Conservation (phyloP, 202 grass and related monocot genomes). For the Sporobolus alterniflorus region DNA sequence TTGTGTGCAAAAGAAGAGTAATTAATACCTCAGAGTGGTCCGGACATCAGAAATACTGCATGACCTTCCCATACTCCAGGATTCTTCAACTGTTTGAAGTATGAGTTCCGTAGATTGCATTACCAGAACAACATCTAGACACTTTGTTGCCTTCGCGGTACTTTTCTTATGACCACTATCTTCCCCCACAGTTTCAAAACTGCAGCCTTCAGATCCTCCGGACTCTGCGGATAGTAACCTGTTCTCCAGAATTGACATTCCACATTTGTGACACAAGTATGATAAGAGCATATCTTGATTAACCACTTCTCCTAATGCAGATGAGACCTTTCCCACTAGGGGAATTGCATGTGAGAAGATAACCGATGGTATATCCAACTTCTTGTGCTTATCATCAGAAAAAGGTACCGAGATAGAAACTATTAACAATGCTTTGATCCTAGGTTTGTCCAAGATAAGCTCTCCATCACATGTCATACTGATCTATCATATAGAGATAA, state of each 20-base stretch:
- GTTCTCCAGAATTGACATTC: conserved; percentile 53
- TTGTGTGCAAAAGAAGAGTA: conserved; percentile 11
- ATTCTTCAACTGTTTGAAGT: conserved; percentile 59
- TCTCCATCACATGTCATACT: conserved; percentile 56
- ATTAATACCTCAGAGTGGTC: conserved; percentile 67
- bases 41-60: conserved; percentile 38
- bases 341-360: conserved; percentile 78
- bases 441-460: conserved; percentile 73
- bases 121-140: conserved; percentile 44
- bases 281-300: conserved; percentile 64
- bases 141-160: conserved; percentile 32
- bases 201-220: conserved; percentile 37
- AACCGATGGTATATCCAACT: conserved; percentile 57
- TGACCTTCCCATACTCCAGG: conserved; percentile 66
- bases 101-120: conserved; percentile 49
- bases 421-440: conserved; percentile 65
- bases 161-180: conserved; percentile 9
- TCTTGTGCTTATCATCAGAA: conserved; percentile 52
- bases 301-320: conserved; percentile 56
- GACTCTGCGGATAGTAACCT: conserved; percentile 26
- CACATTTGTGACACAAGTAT: conserved; percentile 54
- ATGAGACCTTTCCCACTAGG: conserved; percentile 66
- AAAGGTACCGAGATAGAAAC: conserved; percentile 71
- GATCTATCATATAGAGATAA: conserved; percentile 56
- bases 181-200: conserved; percentile 28